These are phyloP conservation scores for Sicyos baderoa DNA, from an alignment of 306 rosid species.

Conservation along the genomic window DNA sequence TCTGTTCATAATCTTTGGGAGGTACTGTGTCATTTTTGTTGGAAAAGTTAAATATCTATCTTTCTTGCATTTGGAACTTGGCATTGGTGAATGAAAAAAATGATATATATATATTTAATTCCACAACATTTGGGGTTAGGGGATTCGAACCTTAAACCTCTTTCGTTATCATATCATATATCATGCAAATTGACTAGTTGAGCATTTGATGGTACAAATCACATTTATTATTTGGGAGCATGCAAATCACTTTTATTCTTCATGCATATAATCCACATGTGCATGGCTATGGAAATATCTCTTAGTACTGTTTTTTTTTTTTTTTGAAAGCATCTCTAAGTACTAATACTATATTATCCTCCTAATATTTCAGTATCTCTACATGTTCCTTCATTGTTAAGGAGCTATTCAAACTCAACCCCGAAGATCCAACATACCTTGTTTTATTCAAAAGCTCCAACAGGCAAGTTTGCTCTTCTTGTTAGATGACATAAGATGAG, in stretches of 20 bases:
- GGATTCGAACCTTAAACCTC: too few relatives aligned
- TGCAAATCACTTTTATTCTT: constrained; percentile 17
- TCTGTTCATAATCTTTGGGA: constrained; percentile 62
- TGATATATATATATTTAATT: not conserved
- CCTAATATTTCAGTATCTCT: constrained; percentile 40
- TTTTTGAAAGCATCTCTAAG: not conserved
- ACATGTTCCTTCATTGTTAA: constrained; percentile 47
- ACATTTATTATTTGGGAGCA: not conserved
- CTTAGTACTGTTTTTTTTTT: too few relatives aligned
- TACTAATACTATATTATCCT: constrained; percentile 10
- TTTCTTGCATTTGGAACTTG: not conserved
- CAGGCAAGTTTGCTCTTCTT: constrained; percentile 47
- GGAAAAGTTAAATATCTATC: not conserved
- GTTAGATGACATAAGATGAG: not conserved
- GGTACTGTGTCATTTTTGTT: constrained; percentile 39
- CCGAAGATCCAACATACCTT: constrained; percentile 57
- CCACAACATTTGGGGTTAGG: too few relatives aligned
- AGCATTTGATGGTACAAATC: not conserved
- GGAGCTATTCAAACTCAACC: constrained; percentile 53
- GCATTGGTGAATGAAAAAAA: not conserved
- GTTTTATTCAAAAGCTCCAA: constrained; percentile 37
- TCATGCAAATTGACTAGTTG: not conserved
- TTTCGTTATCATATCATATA: too few relatives aligned
- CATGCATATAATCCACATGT: not conserved
- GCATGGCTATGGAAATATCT: too few relatives aligned